Conservation (phyloP, 2,329 filamentous ascomycete species). For the Cladobotryum protrusum region DNA sequence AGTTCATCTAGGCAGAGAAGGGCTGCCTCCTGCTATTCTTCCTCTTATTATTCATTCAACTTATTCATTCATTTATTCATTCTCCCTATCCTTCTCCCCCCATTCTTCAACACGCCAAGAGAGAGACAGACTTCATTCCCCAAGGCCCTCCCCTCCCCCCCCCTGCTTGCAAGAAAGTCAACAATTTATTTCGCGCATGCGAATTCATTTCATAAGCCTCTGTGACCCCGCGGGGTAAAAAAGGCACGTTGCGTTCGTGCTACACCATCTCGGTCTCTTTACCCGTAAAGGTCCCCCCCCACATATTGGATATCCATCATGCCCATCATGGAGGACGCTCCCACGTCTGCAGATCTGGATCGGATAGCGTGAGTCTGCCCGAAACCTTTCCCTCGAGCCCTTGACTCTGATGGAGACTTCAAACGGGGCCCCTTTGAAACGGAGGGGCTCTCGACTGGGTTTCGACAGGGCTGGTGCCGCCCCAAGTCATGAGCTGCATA, state of each 20-base stretch:
- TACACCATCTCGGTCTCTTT: conserved; percentile 12
- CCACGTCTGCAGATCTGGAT: conserved; percentile 13
- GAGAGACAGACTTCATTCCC: background rate
- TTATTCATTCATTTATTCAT: background rate
- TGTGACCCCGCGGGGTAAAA: conserved; percentile 11
- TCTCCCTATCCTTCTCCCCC: background rate
- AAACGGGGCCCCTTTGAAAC: background rate
- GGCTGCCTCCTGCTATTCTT: background rate
- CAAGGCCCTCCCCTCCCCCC: background rate
- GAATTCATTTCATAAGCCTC: background rate
- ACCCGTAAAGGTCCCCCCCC: conserved; percentile 7
- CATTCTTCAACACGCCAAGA: background rate
- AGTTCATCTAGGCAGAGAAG: background rate
- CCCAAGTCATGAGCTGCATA: background rate
- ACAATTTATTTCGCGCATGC: conserved; percentile 6
- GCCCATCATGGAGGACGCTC: conserved; percentile 10
- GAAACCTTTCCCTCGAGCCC: background rate
- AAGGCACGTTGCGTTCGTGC: conserved; percentile 4
- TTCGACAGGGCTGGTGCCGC: background rate
- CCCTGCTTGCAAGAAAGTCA: conserved; percentile 1
- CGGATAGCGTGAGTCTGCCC: conserved; percentile 12
- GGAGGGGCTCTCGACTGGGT: background rate
- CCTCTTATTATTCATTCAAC: background rate
- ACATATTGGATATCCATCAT: conserved; percentile 4
- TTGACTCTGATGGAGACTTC: background rate